Evolutionary conservation across 2,329 filamentous ascomycete species (phyloP).

Genomic region (Stromatinia cepivora): DNA sequence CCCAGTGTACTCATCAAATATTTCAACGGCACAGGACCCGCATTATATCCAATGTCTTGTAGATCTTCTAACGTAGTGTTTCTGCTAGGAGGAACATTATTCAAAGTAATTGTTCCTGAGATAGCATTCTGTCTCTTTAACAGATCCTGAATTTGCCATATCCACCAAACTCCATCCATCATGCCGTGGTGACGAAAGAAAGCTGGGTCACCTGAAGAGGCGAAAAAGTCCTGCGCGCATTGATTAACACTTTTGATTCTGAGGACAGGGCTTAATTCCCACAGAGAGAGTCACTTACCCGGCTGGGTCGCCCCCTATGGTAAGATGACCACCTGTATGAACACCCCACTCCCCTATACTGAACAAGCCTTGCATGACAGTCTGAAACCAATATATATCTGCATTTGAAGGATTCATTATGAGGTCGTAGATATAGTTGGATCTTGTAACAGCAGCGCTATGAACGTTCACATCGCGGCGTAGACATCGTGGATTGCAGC

Average conservation of each 20-base stretch:
- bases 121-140: slow-evolving; percentile 36
- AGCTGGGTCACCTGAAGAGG: slow-evolving; percentile 47
- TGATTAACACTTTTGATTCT: not conserved
- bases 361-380: slow-evolving; percentile 46
- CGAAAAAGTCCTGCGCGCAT: slow-evolving; percentile 42
- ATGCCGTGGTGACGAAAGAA: slow-evolving; percentile 50
- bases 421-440: slow-evolving; percentile 43
- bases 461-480: slow-evolving; percentile 45
- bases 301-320: slow-evolving; percentile 47
- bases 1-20: slow-evolving; percentile 46
- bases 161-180: slow-evolving; percentile 49
- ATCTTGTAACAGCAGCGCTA: slow-evolving; percentile 43
- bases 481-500: slow-evolving; percentile 47
- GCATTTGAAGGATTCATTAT: slow-evolving; percentile 41
- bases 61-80: slow-evolving; percentile 46
- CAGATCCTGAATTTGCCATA: slow-evolving; percentile 50
- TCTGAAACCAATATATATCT: slow-evolving; percentile 48
- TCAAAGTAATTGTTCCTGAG: slow-evolving; percentile 44
- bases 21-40: slow-evolving; percentile 37
- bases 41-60: slow-evolving; percentile 31
- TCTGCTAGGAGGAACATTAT: slow-evolving; percentile 44
- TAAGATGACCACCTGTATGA: slow-evolving; percentile 46
- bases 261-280: not conserved
- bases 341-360: slow-evolving; percentile 41
- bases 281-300: slow-evolving; percentile 38